Base-by-base conservation (phyloP, 2,329 filamentous ascomycete species). In the Apiospora sp. region DNA sequence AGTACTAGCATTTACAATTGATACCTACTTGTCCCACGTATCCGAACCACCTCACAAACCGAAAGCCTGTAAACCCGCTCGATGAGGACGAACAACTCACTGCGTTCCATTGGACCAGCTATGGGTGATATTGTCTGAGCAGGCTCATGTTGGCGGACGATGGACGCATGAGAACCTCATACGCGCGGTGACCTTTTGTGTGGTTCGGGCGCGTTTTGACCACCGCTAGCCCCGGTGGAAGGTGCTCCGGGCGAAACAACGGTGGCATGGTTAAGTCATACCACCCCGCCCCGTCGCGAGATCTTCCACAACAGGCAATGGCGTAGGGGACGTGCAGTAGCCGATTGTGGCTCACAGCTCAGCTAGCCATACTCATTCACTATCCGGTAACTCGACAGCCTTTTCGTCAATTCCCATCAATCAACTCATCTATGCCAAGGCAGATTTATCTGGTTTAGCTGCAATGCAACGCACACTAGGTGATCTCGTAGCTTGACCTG, bases 331-430 rank as follows among this genome's bases (percentile, higher is more conserved):
- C 13, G n/a, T 58, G 27, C 54, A 37, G 54, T 30, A 61, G 4
- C 8, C 22, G 7, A 34, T 16, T 27, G 4, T 34, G 54, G 54
- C 54, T 41, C 30, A 37, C 16, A 10, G 19, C 34, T n/a, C 49
- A 14, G 12, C 22, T 51, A 41, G 1, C 10, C 37, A 10, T 64
- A 8, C 30, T n/a, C 58, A 10, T n/a, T n/a, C 30, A 4, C 58
- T 22, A 41, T 22, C 8, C 58, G 58, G 19, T 30, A 64, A 64
- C 34, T 64, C 30, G n/a, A 64, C 34, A 19, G 54, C 19, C 30
- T 43, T 16, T 5, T 27, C 22, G 24, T 48, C 67, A 68, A 46
- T 46, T 68, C 67, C 67, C 67, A 68, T 68, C 67, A 68, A 68
- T 68, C 67, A 68, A 34, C 3, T 34, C n/a, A 22, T 68, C 67